A percentile compares a stretch with the other conserved stretches of the same genome.
phyloP scores from a whole-genome alignment of 2,329 filamentous ascomycete species.

The Talaromyces pinophilus region DNA sequence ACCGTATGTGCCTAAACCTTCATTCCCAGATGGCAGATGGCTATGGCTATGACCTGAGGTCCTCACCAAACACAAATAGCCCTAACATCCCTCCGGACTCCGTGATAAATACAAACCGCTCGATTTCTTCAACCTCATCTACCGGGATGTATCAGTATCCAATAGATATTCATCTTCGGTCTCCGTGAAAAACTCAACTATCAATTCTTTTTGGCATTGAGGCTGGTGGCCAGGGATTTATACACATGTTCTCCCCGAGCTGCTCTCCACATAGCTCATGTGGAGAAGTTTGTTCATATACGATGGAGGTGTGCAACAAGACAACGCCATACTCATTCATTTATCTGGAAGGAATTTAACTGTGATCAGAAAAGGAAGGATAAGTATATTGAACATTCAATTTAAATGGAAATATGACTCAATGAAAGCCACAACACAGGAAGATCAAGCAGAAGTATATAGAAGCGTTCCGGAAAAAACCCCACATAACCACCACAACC shows the following conservation, averaged over 20 bases:
- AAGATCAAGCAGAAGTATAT: neutral
- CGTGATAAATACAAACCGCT: neutral
- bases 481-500: neutral
- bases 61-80: neutral
- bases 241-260: conserved; percentile 3
- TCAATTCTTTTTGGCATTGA: neutral
- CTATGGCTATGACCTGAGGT: neutral
- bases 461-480: neutral
- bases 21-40: too few relatives aligned
- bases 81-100: neutral
- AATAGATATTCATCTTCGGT: neutral
- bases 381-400: neutral
- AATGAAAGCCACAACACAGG: neutral
- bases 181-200: neutral
- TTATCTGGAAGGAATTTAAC: neutral
- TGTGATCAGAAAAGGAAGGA: neutral
- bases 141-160: neutral
- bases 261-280: conserved; percentile 11
- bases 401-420: neutral
- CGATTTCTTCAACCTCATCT: neutral
- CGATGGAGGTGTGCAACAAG: neutral
- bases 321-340: neutral
- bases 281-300: neutral
- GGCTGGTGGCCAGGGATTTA: neutral
- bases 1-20: too few relatives aligned